A percentile compares a stretch with the other conserved stretches of the same genome.
These are phyloP conservation scores for Aureobasidium vineae DNA, from an alignment of 2,329 filamentous ascomycete genomes.

Conservation along the genomic window DNA sequence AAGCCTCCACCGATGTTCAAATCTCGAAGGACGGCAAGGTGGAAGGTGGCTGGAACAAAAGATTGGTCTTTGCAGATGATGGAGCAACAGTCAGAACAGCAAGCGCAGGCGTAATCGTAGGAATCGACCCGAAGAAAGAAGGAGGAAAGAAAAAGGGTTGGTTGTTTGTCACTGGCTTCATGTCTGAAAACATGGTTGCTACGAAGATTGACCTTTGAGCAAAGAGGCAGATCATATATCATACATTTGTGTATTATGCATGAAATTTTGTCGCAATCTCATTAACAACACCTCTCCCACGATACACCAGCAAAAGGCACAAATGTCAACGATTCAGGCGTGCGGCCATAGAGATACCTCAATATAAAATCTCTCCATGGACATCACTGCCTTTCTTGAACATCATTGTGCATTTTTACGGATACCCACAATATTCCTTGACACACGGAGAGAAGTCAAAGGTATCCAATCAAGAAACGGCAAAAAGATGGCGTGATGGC, in stretches of 20 bases:
- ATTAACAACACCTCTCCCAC: not conserved
- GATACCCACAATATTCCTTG: no score
- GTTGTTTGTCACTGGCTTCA: slow-evolving; percentile 59
- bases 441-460: no score
- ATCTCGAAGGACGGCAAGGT: not conserved
- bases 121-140: slow-evolving; percentile 50
- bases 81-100: slow-evolving; percentile 51
- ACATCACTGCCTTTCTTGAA: no score
- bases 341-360: no score
- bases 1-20: not conserved
- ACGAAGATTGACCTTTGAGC: slow-evolving; percentile 51
- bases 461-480: not conserved
- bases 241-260: no score
- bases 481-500: not conserved
- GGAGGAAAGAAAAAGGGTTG: slow-evolving; percentile 52
- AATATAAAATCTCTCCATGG: no score
- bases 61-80: slow-evolving; percentile 59
- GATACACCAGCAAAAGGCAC: not conserved
- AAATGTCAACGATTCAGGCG: no score
- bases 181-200: slow-evolving; percentile 52
- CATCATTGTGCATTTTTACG: no score
- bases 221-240: not conserved
- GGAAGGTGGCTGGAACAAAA: slow-evolving; percentile 43
- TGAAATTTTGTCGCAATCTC: not conserved
- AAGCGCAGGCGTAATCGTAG: slow-evolving; percentile 55